Evolutionary conservation across 192 early-diverging fungal species (phyloP).

Genomic region (Piromyces finnis): DNA sequence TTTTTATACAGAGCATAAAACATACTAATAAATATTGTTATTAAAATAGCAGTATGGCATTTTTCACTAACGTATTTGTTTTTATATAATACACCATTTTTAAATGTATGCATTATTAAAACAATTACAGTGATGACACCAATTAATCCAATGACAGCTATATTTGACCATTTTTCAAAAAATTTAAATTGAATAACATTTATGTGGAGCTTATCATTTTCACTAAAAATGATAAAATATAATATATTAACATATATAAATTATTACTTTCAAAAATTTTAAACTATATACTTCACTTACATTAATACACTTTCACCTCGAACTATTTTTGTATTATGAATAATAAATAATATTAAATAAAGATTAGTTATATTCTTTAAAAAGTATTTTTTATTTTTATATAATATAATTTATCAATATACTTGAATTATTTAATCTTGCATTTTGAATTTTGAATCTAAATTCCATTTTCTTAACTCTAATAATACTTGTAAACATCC

Average conservation of each 20-base stretch:
- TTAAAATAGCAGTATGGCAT: not conserved
- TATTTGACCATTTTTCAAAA: not conserved
- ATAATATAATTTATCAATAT: no score
- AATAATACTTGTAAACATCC: not conserved
- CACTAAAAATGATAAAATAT: not conserved
- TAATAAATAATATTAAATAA: no score
- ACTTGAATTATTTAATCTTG: not conserved
- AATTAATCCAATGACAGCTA: not conserved
- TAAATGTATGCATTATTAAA: not conserved
- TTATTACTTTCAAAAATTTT: no score
- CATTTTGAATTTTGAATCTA: not conserved
- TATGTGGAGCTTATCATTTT: not conserved
- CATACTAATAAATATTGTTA: not conserved
- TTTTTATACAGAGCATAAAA: not conserved
- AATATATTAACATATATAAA: no score
- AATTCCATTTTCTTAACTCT: not conserved
- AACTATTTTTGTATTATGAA: no score
- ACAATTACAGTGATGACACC: not conserved
- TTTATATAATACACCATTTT: not conserved
- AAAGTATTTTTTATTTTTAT: no score
- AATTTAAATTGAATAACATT: not conserved
- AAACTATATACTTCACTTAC: no score
- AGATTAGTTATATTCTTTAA: no score
- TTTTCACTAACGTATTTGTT: not conserved
- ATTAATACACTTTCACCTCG: no score